Evolutionary conservation across 345 rosid species (phyloP).

Genomic region (Corchorus capsularis): DNA sequence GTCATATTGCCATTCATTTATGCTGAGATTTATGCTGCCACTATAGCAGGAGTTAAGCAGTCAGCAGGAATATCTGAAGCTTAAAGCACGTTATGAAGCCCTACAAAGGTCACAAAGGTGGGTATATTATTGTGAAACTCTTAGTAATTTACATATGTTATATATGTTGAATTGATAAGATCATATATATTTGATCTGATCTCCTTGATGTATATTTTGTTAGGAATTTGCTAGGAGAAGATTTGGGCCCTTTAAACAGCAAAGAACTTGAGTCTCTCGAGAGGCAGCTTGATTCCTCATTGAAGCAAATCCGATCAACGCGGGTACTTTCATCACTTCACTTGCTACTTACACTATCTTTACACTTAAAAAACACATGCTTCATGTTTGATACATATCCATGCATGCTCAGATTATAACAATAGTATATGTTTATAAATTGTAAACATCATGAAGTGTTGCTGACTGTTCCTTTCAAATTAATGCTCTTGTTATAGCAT

Average conservation of each 20-base stretch:
- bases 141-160: background rate
- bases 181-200: background rate
- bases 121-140: background rate
- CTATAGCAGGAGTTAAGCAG: conserved; percentile 71
- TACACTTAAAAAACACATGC: background rate
- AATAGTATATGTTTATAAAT: too few species aligned
- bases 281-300: conserved; percentile 89
- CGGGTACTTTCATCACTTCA: conserved; percentile 44
- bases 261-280: conserved; percentile 93
- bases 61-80: conserved; percentile 91
- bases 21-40: conserved; percentile 1
- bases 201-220: background rate
- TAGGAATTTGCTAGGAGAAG: conserved; percentile 93
- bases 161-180: too few species aligned
- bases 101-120: conserved; percentile 86
- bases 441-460: too few species aligned
- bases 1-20: background rate
- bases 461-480: too few species aligned
- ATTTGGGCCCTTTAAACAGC: conserved; percentile 80
- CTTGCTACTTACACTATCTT: background rate
- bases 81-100: conserved; percentile 84
- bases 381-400: too few species aligned
- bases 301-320: conserved; percentile 89
- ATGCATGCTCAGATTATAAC: too few species aligned
- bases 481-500: too few species aligned